Conservation (phyloP, 2,329 filamentous ascomycete genomes). For the Coniochaeta pulveracea region DNA sequence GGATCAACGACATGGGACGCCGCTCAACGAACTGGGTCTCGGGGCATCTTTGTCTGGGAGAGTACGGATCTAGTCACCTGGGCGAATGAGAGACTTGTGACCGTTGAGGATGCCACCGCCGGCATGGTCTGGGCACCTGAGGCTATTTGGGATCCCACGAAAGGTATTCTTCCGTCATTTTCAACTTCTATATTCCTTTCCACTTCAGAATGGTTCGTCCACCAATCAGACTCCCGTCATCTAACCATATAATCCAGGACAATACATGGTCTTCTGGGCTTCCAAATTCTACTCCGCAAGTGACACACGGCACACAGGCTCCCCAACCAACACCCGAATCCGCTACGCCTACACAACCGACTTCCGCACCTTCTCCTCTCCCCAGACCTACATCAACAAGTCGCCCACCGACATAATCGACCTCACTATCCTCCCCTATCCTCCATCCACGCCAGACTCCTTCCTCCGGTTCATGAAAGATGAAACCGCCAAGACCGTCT, state of each 20-base stretch:
- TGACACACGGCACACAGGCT: conserved; percentile 36
- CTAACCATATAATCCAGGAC: conserved; percentile 14
- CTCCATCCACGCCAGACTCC: conserved; percentile 17
- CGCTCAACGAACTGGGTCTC: conserved; percentile 36
- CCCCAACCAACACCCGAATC: conserved; percentile 30
- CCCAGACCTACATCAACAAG: conserved; percentile 37
- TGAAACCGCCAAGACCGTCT: conserved; percentile 39
- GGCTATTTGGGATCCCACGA: conserved; percentile 37
- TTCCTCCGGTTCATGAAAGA: conserved; percentile 45
- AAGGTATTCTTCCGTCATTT: conserved; percentile 15
- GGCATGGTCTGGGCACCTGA: conserved; percentile 50
- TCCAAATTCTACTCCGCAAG: conserved; percentile 35
- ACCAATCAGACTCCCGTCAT: too few species aligned
- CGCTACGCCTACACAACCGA: conserved; percentile 44
- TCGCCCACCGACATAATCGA: conserved; percentile 38
- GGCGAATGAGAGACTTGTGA: conserved; percentile 32
- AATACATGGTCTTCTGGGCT: conserved; percentile 35
- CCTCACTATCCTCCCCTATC: conserved; percentile 41
- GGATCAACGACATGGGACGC: conserved; percentile 40
- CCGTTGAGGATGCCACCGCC: conserved; percentile 38
- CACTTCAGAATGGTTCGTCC: neutral
- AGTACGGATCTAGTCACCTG: conserved; percentile 38
- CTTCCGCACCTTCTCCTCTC: conserved; percentile 38
- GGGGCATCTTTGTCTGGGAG: conserved; percentile 44
- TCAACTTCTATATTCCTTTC: neutral